phyloP scores from a whole-genome alignment of 345 rosid genomes.

The Eucalyptus victrix region DNA sequence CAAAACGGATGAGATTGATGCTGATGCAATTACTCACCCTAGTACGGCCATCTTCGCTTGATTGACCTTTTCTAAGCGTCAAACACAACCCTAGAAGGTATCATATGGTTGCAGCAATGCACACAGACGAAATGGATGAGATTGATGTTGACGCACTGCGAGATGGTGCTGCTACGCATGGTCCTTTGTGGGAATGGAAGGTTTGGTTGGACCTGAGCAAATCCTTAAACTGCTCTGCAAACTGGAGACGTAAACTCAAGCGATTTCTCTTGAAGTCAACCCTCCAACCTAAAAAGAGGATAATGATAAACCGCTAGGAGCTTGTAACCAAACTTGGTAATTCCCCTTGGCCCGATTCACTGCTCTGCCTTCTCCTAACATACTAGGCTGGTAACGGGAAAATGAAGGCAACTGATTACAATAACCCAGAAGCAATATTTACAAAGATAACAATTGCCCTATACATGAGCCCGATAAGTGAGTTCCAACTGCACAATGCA shows the following conservation, averaged over 20 bases:
- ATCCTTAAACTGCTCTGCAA: too few relatives aligned
- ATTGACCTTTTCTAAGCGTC: neutral
- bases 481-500: neutral
- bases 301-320: too few relatives aligned
- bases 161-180: neutral
- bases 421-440: neutral
- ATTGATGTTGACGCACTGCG: neutral
- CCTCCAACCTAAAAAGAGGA: too few relatives aligned
- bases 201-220: neutral
- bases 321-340: too few relatives aligned
- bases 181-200: neutral
- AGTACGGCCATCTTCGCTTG: neutral
- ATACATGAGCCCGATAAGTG: neutral
- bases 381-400: too few relatives aligned
- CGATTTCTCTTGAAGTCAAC: too few relatives aligned
- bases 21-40: neutral
- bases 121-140: neutral
- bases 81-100: neutral
- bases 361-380: too few relatives aligned
- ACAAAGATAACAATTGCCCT: neutral
- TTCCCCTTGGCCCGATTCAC: too few relatives aligned
- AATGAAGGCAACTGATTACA: too few relatives aligned
- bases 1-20: neutral
- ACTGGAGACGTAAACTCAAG: too few relatives aligned
- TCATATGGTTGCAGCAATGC: neutral